Evolutionary conservation across 306 rosid species (phyloP).

Genomic region (Begonia masoniana): DNA sequence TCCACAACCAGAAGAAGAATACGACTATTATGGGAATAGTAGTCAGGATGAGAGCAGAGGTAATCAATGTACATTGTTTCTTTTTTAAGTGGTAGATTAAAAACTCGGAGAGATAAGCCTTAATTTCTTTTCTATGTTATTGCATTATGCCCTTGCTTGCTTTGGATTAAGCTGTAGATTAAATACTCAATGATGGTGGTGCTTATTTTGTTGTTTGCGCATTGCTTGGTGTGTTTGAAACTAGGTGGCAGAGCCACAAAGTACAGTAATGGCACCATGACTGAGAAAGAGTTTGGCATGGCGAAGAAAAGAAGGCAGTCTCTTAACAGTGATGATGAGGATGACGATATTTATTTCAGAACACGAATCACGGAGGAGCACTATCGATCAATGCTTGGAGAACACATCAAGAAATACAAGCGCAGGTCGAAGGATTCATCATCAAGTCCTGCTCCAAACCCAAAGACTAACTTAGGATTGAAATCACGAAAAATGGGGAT

Average conservation of each 20-base stretch:
- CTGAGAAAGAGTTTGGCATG: slow-evolving; percentile 37
- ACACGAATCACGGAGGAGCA: slow-evolving; percentile 61
- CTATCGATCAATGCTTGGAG: slow-evolving; percentile 90
- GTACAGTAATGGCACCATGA: slow-evolving; percentile 51
- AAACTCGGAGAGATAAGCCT: slow-evolving; percentile 5
- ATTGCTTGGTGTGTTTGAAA: background rate
- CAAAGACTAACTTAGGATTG: slow-evolving; percentile 29
- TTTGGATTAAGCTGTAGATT: no score
- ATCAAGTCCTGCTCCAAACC: slow-evolving; percentile 37
- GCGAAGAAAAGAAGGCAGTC: slow-evolving; percentile 51
- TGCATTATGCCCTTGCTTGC: background rate
- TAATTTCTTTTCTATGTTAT: background rate
- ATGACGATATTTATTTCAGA: slow-evolving; percentile 39
- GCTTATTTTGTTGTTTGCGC: background rate
- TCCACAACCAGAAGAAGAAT: slow-evolving; percentile 79
- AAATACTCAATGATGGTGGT: no score
- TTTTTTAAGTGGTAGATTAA: background rate
- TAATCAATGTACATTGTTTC: slow-evolving; percentile 55
- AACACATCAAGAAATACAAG: slow-evolving; percentile 75
- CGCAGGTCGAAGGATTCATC: slow-evolving; percentile 75
- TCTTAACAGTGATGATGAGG: slow-evolving; percentile 55
- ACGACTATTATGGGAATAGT: slow-evolving; percentile 86
- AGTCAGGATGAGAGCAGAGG: slow-evolving; percentile 99
- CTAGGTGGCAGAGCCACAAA: slow-evolving; percentile 44
- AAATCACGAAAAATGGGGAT: slow-evolving; percentile 52